A percentile compares a stretch with the other conserved stretches of the same genome.
Evolutionary conservation across 2,329 filamentous ascomycete genomes (phyloP).

Genomic region (Stagonosporopsis tanaceti): DNA sequence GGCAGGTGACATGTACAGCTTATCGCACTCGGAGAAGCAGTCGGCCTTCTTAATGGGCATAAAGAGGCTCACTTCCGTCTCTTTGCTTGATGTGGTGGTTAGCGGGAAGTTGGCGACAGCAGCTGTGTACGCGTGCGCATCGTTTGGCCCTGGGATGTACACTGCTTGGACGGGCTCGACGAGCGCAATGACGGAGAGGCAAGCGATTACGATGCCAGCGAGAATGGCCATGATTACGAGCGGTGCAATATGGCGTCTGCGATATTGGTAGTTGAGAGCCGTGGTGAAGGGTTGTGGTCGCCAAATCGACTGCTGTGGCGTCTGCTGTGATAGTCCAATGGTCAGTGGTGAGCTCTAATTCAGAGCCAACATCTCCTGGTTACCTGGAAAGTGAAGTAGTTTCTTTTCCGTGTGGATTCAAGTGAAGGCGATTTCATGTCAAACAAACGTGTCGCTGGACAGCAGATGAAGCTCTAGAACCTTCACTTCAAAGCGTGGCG

Average conservation of each 20-base stretch:
- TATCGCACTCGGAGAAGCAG: conserved; percentile 24
- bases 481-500: neutral
- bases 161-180: conserved; percentile 16
- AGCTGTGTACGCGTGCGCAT: conserved; percentile 23
- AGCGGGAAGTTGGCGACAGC: conserved; percentile 28
- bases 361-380: no score
- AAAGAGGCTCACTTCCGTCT: conserved; percentile 34
- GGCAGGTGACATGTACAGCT: conserved; percentile 31
- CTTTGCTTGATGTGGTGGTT: conserved; percentile 14
- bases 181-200: conserved; percentile 1
- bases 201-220: conserved; percentile 1
- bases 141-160: conserved; percentile 26
- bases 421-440: conserved; percentile 9
- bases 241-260: conserved; percentile 5
- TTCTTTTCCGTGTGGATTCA: neutral
- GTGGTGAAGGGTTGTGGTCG: conserved; percentile 6
- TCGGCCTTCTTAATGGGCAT: conserved; percentile 25
- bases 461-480: neutral
- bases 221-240: conserved; percentile 10
- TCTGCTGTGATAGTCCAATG: neutral
- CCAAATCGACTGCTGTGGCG: conserved; percentile 8
- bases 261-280: conserved; percentile 1
- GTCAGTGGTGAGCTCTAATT: neutral
- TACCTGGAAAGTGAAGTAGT: conserved; percentile 7
- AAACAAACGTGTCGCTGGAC: neutral